Conservation (phyloP, 805 yeast genomes). For the Ogataea methanolica region DNA sequence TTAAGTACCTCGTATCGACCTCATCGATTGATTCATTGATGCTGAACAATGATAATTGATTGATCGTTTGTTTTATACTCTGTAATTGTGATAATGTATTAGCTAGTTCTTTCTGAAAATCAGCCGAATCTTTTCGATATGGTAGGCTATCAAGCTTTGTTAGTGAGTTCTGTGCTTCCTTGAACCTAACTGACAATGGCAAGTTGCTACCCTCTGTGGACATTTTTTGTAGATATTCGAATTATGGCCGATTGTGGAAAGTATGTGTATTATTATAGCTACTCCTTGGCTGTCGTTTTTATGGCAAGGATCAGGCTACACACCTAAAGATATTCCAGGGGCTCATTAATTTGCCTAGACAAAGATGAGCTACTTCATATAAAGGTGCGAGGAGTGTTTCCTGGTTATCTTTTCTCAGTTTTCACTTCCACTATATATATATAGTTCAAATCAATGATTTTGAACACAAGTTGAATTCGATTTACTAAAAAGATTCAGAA, state of each 20-base stretch:
- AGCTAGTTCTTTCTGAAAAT: slow-evolving; percentile 9
- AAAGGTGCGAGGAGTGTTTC: no score
- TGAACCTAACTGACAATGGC: slow-evolving; percentile 16
- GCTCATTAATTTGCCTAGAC: no score
- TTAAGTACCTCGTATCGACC: slow-evolving; percentile 56
- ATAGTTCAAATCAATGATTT: no score
- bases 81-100: slow-evolving; percentile 8
- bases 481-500: no score
- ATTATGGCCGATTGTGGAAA: not conserved
- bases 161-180: slow-evolving; percentile 5
- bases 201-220: not conserved
- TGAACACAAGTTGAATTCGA: no score
- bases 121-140: slow-evolving; percentile 19
- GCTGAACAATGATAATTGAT: slow-evolving; percentile 58
- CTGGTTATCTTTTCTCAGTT: no score
- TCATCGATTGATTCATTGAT: slow-evolving; percentile 70
- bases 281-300: no score
- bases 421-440: no score
- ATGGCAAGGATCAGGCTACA: no score
- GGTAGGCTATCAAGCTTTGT: slow-evolving; percentile 10
- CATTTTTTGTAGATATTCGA: not conserved
- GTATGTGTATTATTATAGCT: no score
- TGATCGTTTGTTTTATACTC: slow-evolving; percentile 31
- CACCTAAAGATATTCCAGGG: no score
- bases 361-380: no score